phyloP scores from a whole-genome alignment of 257 asterid species.

The Eucommia ulmoides region DNA sequence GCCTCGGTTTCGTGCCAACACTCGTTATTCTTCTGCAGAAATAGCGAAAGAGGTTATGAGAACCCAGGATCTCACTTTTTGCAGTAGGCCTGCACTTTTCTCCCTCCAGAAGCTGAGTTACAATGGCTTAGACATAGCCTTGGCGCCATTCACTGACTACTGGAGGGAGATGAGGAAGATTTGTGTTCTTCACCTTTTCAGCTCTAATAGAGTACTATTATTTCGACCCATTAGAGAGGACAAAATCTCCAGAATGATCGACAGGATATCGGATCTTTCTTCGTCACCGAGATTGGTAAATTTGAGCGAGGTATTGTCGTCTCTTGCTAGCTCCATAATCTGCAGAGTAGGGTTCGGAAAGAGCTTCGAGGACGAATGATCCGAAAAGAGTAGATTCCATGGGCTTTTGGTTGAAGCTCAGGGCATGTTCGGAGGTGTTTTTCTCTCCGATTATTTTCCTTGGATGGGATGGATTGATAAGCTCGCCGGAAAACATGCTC shows the following conservation, averaged over 20 bases:
- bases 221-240: neutral
- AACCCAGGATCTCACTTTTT: neutral
- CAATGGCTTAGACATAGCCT: neutral
- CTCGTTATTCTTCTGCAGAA: neutral
- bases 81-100: neutral
- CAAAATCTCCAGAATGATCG: neutral
- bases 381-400: conserved; percentile 17
- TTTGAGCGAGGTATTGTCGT: neutral
- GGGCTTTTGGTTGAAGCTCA: conserved; percentile 25
- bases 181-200: neutral
- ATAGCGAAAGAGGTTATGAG: neutral
- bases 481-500: conserved; percentile 20
- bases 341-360: neutral
- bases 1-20: neutral
- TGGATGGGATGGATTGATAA: conserved; percentile 23
- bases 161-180: neutral
- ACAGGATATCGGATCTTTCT: neutral
- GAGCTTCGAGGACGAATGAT: neutral
- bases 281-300: neutral
- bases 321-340: neutral
- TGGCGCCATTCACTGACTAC: neutral
- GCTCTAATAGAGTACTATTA: neutral
- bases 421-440: conserved; percentile 21
- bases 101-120: neutral
- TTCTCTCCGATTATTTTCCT: conserved; percentile 25